Evolutionary conservation across 345 rosid species (phyloP).

Genomic region (Chamaenerion angustifolium): DNA sequence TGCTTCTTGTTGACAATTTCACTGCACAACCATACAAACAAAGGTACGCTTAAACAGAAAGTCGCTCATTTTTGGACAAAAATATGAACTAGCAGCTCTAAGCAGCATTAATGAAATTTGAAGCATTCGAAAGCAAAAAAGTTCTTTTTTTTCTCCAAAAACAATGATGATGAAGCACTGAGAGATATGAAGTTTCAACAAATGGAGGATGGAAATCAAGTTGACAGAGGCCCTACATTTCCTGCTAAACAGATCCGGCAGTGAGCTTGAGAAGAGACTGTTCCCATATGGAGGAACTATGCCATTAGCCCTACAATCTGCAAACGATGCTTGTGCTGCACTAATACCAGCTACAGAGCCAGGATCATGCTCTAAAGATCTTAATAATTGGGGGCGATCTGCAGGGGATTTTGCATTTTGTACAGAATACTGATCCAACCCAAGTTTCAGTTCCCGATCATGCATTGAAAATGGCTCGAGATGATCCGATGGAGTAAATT

Average conservation of each 20-base stretch:
- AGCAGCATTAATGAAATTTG: no score
- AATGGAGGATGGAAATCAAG: background rate
- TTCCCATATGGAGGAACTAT: slow-evolving; percentile 53
- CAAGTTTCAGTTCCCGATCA: slow-evolving; percentile 18
- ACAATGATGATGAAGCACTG: no score
- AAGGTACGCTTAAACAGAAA: background rate
- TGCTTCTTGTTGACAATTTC: no score
- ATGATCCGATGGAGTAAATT: slow-evolving; percentile 16
- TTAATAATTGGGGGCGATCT: slow-evolving; percentile 16
- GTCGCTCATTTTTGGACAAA: no score
- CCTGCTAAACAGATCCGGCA: slow-evolving; percentile 62
- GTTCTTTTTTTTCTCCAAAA: no score
- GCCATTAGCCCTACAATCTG: slow-evolving; percentile 19
- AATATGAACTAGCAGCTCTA: no score
- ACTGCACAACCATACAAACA: slow-evolving; percentile 32
- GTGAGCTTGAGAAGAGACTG: slow-evolving; percentile 83
- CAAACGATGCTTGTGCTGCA: slow-evolving; percentile 19
- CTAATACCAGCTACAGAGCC: slow-evolving; percentile 31
- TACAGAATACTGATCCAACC: slow-evolving; percentile 16
- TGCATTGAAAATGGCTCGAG: slow-evolving; percentile 12
- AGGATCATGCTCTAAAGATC: slow-evolving; percentile 22
- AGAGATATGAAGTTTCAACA: no score
- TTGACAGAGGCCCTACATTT: slow-evolving; percentile 35
- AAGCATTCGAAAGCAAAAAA: no score
- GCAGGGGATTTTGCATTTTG: slow-evolving; percentile 24